phyloP scores from a whole-genome alignment of 371 early-diverging fungal genomes.

The Rhizopus stolonifer region DNA sequence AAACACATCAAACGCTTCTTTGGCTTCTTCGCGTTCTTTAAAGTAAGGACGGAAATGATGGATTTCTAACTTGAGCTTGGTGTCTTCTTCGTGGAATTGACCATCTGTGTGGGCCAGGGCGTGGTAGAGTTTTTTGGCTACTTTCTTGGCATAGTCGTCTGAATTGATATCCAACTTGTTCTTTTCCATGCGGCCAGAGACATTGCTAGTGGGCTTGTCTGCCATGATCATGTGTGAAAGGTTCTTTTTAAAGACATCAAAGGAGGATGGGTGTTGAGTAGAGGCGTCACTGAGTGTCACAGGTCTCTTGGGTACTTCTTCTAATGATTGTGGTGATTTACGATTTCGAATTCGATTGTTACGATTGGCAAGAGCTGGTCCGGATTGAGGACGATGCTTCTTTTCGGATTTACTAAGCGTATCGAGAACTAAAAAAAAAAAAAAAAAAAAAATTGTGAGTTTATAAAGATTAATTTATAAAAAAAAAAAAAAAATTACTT shows the following conservation, averaged over 20 bases:
- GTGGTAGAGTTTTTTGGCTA: constrained; percentile 43
- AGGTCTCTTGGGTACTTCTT: background rate
- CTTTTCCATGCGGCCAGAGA: constrained; percentile 25
- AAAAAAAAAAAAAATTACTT: no score
- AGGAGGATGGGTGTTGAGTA: constrained; percentile 11
- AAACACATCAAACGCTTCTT: constrained; percentile 66
- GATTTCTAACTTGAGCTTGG: constrained; percentile 29
- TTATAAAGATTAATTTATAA: no score
- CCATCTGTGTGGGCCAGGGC: constrained; percentile 38
- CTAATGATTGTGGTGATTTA: constrained; percentile 7
- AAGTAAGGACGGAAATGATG: constrained; percentile 60
- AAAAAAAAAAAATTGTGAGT: background rate
- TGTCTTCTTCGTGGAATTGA: constrained; percentile 16
- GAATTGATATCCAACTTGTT: constrained; percentile 48
- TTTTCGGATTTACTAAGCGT: constrained; percentile 42
- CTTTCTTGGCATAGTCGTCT: constrained; percentile 45
- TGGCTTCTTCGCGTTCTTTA: constrained; percentile 50
- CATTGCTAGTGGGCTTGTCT: constrained; percentile 30
- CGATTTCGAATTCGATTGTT: constrained; percentile 16
- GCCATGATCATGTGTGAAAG: constrained; percentile 37
- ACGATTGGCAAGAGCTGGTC: background rate
- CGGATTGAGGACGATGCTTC: constrained; percentile 25
- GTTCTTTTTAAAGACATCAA: constrained; percentile 30
- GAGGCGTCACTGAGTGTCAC: background rate
- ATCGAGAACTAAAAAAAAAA: constrained; percentile 33